Evolutionary conservation across 805 yeast genomes (phyloP).

Genomic region (Starmerella bacillaris): DNA sequence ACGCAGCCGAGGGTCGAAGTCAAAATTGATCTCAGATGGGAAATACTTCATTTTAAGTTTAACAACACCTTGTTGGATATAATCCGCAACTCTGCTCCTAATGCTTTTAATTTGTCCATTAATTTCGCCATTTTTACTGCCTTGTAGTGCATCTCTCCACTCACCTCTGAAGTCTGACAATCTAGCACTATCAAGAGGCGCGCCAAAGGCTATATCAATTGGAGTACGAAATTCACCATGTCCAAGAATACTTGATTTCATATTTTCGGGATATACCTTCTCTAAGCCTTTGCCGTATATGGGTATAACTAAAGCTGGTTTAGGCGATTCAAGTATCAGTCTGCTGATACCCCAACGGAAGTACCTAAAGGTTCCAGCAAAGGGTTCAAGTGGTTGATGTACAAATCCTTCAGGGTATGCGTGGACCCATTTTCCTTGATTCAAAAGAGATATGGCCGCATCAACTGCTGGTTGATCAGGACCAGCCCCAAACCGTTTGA

Average conservation of each 20-base stretch:
- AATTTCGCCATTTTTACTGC: slow-evolving; percentile 54
- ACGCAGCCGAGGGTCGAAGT: too few relatives aligned
- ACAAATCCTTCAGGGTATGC: slow-evolving; percentile 92
- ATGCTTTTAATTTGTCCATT: slow-evolving; percentile 28
- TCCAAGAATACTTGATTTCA: too few relatives aligned
- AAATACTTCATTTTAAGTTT: too few relatives aligned
- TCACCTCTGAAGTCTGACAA: too few relatives aligned
- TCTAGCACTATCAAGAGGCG: too few relatives aligned
- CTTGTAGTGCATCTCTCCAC: too few relatives aligned
- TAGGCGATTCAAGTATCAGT: slow-evolving; percentile 60
- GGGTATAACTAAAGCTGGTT: slow-evolving; percentile 74
- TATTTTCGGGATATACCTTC: slow-evolving; percentile 64
- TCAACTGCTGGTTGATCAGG: slow-evolving; percentile 84
- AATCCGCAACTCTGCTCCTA: too few relatives aligned
- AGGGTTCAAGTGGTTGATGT: slow-evolving; percentile 60
- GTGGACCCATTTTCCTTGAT: slow-evolving; percentile 51
- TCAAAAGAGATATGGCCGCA: slow-evolving; percentile 57
- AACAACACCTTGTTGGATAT: too few relatives aligned
- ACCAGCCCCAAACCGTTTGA: slow-evolving; percentile 78
- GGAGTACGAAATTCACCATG: too few relatives aligned
- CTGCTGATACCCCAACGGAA: slow-evolving; percentile 93
- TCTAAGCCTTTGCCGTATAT: slow-evolving; percentile 77
- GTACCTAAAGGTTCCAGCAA: slow-evolving; percentile 72
- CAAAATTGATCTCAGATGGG: too few relatives aligned
- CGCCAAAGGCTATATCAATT: too few relatives aligned